phyloP scores from a whole-genome alignment of 345 rosid species.

The Tarenaya hassleriana region DNA sequence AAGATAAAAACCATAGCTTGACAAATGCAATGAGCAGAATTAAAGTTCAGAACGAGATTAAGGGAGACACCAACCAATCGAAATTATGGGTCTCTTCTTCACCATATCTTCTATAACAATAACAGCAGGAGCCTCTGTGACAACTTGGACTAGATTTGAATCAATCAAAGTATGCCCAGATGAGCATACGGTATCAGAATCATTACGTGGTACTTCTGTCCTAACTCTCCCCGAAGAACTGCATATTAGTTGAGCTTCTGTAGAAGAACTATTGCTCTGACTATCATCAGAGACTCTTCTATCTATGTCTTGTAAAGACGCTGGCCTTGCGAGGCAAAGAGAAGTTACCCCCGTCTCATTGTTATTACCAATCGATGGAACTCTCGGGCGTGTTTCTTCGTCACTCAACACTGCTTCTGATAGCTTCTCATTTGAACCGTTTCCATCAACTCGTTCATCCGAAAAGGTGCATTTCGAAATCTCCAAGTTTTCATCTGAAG shows the following conservation, averaged over 20 bases:
- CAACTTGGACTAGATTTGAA: slow-evolving; percentile 13
- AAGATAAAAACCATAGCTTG: background rate
- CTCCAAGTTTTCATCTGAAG: slow-evolving; percentile 1
- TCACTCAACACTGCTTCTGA: slow-evolving; percentile 23
- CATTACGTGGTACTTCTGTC: slow-evolving; percentile 10
- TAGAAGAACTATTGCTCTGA: slow-evolving; percentile 7
- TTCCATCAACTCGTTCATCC: slow-evolving; percentile 20
- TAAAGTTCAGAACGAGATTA: slow-evolving; percentile 3
- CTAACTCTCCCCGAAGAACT: slow-evolving; percentile 18
- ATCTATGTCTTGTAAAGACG: background rate
- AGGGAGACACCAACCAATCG: slow-evolving; percentile 33
- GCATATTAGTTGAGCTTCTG: slow-evolving; percentile 19
- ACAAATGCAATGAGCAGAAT: background rate
- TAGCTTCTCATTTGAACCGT: slow-evolving; percentile 22
- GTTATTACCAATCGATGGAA: slow-evolving; percentile 15
- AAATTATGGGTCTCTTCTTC: slow-evolving; percentile 10
- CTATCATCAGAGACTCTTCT: slow-evolving; percentile 10
- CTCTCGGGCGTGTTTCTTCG: slow-evolving; percentile 16
- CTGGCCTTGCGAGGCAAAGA: slow-evolving; percentile 1
- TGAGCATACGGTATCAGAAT: slow-evolving; percentile 17
- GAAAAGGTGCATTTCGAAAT: background rate
- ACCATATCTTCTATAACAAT: slow-evolving; percentile 19
- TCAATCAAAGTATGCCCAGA: slow-evolving; percentile 26
- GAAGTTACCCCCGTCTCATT: slow-evolving; percentile 19
- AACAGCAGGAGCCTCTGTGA: slow-evolving; percentile 15